Base-by-base conservation (phyloP, 2,329 filamentous ascomycete species). In the Didymella exigua region DNA sequence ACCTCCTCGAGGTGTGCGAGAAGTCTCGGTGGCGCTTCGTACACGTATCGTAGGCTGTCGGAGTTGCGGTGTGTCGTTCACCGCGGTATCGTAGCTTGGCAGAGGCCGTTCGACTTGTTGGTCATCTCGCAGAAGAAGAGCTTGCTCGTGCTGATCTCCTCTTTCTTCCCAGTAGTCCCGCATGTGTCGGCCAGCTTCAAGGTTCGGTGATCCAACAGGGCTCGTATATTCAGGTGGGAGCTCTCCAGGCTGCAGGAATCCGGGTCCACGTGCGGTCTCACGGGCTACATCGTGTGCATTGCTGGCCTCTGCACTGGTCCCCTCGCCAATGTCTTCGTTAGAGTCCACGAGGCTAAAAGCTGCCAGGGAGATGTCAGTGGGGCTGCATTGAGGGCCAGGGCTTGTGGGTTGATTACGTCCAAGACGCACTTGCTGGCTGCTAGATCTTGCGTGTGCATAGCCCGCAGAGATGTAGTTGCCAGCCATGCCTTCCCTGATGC, bases 301-400 rank as follows among this genome's bases (percentile, higher is more conserved):
- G 23, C 54, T 48, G 7, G 48, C 54, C 24, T 71, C 66, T 13
- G 69, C 61, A 65, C 88, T 89, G 21, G 85, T 82, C 53, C 92
- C 90, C 68, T 91, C 90, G n/a, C 81, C 84, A 51, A 86, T 84
- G 63, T 93, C 88, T 59, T 85, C 83, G 46, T 86, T 78, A 4
- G 83, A 84, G 50, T 87, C 82, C 49, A 89, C 82, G 54, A 89
- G 89, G 38, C 90, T 87, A 48, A 97, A 83, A 68, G 93, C 91
- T 24, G 93, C 90, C 42, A 99, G 84, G 8, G 93, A 97, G 62
- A 99, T 99, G 74, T 98, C 95, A 10, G 95, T 98, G 8, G 95
- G 93, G 69, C 91, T 96, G 65, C 93, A 85, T 58, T 92, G 84
- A 1, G 95, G 95, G 3, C 95, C 95, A 0, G 93, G 93, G 70